These are phyloP conservation scores for Trichoderma sp. DNA, from an alignment of 2,329 filamentous ascomycete species.

Conservation along the genomic window DNA sequence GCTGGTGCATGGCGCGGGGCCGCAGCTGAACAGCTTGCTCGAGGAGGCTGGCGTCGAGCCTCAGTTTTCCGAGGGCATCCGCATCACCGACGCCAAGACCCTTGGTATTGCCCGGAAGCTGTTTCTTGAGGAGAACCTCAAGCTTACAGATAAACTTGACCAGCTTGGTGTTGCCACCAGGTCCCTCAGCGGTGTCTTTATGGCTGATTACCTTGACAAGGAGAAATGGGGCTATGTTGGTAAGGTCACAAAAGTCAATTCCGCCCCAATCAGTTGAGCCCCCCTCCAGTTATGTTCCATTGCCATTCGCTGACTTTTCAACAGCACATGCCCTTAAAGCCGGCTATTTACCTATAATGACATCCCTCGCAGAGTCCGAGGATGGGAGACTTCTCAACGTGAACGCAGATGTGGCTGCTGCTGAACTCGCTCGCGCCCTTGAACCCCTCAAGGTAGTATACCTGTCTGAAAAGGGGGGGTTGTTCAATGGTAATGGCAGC, in stretches of 20 bases:
- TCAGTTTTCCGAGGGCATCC: background rate
- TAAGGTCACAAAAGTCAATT: background rate
- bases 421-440: constrained; percentile 6
- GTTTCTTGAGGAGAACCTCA: background rate
- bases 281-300: background rate
- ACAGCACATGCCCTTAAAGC: background rate
- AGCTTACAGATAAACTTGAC: constrained; percentile 1
- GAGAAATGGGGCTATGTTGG: constrained; percentile 1
- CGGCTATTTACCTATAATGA: constrained; percentile 3
- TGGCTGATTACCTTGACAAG: background rate
- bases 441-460: constrained; percentile 2
- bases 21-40: background rate
- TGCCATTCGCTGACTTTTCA: background rate
- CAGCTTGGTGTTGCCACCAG: background rate
- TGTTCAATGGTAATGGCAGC: background rate
- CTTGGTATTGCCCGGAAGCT: constrained; percentile 7
- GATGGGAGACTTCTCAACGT: background rate
- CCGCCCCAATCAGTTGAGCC: background rate
- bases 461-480: background rate
- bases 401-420: constrained; percentile 5
- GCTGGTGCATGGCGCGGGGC: background rate
- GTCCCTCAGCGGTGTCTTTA: constrained; percentile 1
- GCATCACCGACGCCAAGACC: background rate
- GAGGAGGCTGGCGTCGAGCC: background rate
- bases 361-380: background rate